Base-by-base conservation (phyloP, 129 eudicot genomes). In the sunflower (Helianthus annuus) region DNA sequence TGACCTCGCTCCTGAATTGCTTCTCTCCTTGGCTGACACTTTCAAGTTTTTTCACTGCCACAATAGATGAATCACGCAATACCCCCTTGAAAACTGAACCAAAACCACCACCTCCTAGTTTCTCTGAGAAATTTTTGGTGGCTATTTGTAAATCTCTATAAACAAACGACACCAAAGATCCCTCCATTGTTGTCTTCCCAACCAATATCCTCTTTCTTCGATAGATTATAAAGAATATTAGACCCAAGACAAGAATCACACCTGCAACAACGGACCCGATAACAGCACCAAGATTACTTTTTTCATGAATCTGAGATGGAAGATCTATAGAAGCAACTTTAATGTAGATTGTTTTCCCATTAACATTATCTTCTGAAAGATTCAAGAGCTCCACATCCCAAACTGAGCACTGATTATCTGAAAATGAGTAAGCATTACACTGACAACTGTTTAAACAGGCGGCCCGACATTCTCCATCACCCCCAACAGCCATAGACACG, bases 11-110 rank as follows among this genome's bases (percentile, higher is more conserved):
- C 38, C 97, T 79, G 64, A 90, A 90, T 44, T 90, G 85, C 82
- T 87, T 90, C 66, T 90, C 96, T 59, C 96, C 96, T 38, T 82
- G 86, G 46, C 75, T 67, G 52, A 78, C 44, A 68, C 90, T 68
- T 48, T 86, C 92, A 5, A 86, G 92, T 68, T 68, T 84, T 79
- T 90, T 90, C 70, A 87, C 93, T 16, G 93, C 93, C 42, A 87
- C 66, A 9, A 76, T 78, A n/a, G 85, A 70, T 13, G 89, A 87
- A 76, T 90, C 87, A 48, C 79, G 68, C 29, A 87, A 58, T 6
- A 79, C 76, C 55, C 95, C 90, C 66, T 75, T 82, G 69, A 79
- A 88, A 48, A 88, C 86, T 0, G 87, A 80, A 56, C 95, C 95
- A 69, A 88, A 88, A 63, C 95, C 84, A 49, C 95, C 95, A 4